These are phyloP conservation scores for Fusarium subtropicale DNA, from an alignment of 2,329 filamentous ascomycete genomes.

Conservation along the genomic window DNA sequence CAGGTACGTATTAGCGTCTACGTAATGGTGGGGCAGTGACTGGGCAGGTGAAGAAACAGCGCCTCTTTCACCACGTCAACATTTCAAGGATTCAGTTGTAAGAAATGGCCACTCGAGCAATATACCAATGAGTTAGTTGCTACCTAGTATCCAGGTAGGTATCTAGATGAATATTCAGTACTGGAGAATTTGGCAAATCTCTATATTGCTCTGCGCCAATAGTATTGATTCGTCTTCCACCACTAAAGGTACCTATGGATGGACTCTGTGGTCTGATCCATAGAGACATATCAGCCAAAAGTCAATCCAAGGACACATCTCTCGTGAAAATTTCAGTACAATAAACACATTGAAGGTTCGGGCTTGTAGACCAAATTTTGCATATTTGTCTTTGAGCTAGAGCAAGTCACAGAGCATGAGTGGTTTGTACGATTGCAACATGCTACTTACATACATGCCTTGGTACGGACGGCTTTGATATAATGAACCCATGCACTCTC, in stretches of 20 bases:
- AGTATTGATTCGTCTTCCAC: not conserved
- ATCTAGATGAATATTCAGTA: too few species aligned
- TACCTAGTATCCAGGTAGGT: not conserved
- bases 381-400: not conserved
- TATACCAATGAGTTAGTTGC: not conserved
- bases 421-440: not conserved
- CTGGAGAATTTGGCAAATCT: not conserved
- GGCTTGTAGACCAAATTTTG: not conserved
- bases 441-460: not conserved
- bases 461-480: fast-evolving
- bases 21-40: constrained; percentile 55
- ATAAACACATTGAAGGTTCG: not conserved
- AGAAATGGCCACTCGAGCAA: not conserved
- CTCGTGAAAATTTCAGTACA: not conserved
- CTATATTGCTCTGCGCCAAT: fast-evolving
- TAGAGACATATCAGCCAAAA: not conserved
- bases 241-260: not conserved
- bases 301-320: not conserved
- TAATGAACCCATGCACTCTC: not conserved
- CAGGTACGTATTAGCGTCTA: constrained; percentile 28
- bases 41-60: constrained; percentile 57
- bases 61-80: constrained; percentile 8
- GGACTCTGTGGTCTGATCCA: not conserved
- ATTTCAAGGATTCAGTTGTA: not conserved
- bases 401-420: not conserved